These are phyloP conservation scores for Colletotrichum destructivum DNA, from an alignment of 2,329 filamentous ascomycete genomes.

Conservation along the genomic window DNA sequence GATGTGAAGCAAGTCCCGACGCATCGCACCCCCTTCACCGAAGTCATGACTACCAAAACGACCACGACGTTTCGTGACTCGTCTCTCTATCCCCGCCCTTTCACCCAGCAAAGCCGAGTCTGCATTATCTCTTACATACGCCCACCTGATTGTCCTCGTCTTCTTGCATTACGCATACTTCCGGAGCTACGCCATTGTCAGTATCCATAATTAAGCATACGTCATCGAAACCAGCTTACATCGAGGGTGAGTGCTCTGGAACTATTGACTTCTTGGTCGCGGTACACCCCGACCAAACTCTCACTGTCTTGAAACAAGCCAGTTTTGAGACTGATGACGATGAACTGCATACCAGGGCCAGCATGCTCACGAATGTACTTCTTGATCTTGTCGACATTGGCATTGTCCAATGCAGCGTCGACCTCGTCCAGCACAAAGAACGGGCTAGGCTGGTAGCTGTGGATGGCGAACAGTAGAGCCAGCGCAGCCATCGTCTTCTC, in stretches of 20 bases:
- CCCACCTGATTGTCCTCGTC: neutral
- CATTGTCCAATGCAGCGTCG: conserved; percentile 97
- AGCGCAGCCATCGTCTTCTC: conserved; percentile 99
- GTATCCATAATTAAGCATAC: neutral
- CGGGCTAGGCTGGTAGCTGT: conserved; percentile 94
- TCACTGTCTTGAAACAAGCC: conserved; percentile 97
- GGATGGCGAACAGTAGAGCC: conserved; percentile 95
- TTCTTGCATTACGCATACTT: conserved; percentile 30
- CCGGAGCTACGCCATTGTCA: conserved; percentile 34
- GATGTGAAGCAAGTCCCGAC: conserved; percentile 5
- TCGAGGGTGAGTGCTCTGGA: conserved; percentile 93
- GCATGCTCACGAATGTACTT: conserved; percentile 97
- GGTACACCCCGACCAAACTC: conserved; percentile 94
- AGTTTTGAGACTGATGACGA: conserved; percentile 96
- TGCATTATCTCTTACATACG: neutral
- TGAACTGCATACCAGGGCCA: conserved; percentile 98
- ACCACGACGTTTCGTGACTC: conserved; percentile 27
- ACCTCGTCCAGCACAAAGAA: conserved; percentile 99
- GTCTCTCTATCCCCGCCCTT: conserved; percentile 7
- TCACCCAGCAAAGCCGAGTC: neutral
- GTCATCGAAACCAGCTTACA: conserved; percentile 73
- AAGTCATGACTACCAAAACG: conserved; percentile 19
- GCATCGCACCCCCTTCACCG: neutral
- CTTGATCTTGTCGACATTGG: conserved; percentile 95
- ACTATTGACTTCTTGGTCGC: conserved; percentile 94